phyloP scores from a whole-genome alignment of 148 eudicot species.

The Beta vulgaris region DNA sequence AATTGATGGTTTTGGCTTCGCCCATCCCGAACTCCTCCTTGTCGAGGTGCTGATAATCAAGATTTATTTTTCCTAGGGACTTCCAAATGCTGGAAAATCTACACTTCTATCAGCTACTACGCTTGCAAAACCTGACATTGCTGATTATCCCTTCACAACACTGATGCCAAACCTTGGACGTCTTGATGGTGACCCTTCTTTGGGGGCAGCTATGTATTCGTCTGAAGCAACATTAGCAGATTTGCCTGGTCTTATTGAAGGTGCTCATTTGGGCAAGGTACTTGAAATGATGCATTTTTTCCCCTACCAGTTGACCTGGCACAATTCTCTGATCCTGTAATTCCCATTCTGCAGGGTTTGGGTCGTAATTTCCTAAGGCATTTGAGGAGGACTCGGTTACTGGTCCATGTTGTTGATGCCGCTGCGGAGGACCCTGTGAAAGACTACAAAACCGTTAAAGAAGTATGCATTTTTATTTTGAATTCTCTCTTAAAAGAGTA shows the following conservation, averaged over 20 bases:
- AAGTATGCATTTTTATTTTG: conserved; percentile 45
- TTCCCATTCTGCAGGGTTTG: conserved; percentile 59
- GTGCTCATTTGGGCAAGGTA: conserved; percentile 98
- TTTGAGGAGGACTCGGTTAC: conserved; percentile 82
- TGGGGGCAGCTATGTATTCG: conserved; percentile 75
- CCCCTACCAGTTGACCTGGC: neutral
- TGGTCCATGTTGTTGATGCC: conserved; percentile 97
- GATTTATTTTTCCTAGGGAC: conserved; percentile 53
- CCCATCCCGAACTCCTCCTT: too few species aligned
- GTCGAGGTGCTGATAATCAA: neutral
- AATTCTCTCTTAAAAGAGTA: neutral
- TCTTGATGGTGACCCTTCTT: conserved; percentile 88
- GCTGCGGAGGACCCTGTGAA: conserved; percentile 76
- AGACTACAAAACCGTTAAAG: conserved; percentile 88
- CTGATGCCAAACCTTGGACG: conserved; percentile 99
- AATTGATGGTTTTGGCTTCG: too few species aligned
- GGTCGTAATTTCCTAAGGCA: conserved; percentile 96
- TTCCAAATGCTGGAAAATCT: conserved; percentile 98
- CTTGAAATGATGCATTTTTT: conserved; percentile 17
- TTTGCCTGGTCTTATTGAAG: conserved; percentile 93
- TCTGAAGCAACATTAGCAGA: conserved; percentile 95
- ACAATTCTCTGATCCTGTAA: conserved; percentile 14
- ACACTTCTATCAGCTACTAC: conserved; percentile 86
- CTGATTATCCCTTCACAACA: conserved; percentile 98
- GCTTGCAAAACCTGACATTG: conserved; percentile 91